Evolutionary conservation across 768 basidiomycete genomes (phyloP).

Genomic region (Boletellus sp.): DNA sequence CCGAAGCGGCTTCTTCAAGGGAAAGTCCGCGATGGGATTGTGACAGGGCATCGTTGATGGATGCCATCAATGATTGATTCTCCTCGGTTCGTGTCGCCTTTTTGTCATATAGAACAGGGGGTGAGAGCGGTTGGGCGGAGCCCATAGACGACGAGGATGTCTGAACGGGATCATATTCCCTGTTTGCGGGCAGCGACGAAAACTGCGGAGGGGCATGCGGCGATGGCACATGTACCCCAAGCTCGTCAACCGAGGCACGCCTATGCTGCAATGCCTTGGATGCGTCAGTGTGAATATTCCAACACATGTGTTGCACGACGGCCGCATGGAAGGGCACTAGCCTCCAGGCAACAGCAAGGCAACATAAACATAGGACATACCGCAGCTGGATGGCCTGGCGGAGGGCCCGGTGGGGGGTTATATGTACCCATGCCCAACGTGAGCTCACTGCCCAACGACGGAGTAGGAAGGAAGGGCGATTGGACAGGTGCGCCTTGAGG

Average conservation of each 20-base stretch:
- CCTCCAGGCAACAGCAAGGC: conserved; percentile 21
- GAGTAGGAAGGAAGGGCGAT: conserved; percentile 27
- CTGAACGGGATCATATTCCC: conserved; percentile 29
- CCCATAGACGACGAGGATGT: conserved; percentile 9
- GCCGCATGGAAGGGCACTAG: conserved; percentile 7
- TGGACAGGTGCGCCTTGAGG: conserved; percentile 1
- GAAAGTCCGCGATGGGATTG: conserved; percentile 23
- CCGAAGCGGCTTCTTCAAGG: conserved; percentile 22
- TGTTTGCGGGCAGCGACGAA: conserved; percentile 60
- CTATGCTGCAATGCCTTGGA: conserved; percentile 9
- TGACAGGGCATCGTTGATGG: conserved; percentile 37
- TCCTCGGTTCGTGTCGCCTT: conserved; percentile 16
- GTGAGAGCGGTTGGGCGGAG: conserved; percentile 3
- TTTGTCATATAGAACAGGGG: conserved; percentile 5
- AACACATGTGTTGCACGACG: conserved; percentile 9
- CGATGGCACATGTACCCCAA: conserved; percentile 15
- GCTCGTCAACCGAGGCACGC: conserved; percentile 26
- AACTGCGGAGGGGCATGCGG: conserved; percentile 37
- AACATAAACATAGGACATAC: conserved; percentile 15
- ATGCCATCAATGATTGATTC: conserved; percentile 35
- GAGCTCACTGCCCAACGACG: conserved; percentile 32
- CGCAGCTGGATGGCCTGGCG: conserved; percentile 10
- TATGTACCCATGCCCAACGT: conserved; percentile 18
- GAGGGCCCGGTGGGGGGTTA: conserved; percentile 8
- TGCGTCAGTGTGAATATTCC: conserved; percentile 12